Evolutionary conservation across 768 basidiomycete genomes (phyloP), one percentile per base, ranked within the genome.

Genomic region (Leccinum sublutescens): DNA sequence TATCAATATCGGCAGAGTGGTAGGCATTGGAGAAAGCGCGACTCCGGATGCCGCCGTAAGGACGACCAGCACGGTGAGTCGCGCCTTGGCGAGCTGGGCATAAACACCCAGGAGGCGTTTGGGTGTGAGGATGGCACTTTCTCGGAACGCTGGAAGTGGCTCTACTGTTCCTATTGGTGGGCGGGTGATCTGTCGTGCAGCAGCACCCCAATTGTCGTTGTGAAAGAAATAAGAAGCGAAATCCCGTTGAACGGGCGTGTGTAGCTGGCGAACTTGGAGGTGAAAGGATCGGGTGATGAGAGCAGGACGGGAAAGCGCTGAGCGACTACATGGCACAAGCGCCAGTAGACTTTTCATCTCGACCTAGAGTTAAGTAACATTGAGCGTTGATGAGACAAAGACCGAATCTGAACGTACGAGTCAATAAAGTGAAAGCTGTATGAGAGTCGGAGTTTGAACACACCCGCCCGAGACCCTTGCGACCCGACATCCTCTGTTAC

Each of bases 21-120:
- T 82, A 4, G 93, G 91, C 17, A 94, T 75, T 0, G 97, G 97
- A 2, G 91, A 98, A 19, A 99, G 79, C 1, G 97, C 96, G 45
- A 98, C 91, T 31, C 94, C 89, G 7, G 92, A 88, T 82, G 96
- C 91, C 27, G 96, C 86, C 12, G 92, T 93, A 47, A 99, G 80
- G 2, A 92, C 89, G 62, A 95, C 87, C 56, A 98, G 81, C 8
- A 85, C 78, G 17, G 91, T 91, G 29, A 99, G 85, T 6, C 88
- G 87, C 2, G 87, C 77, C 69, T 98, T 98, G 27, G 94, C 84
- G 2, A 98, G 84, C 66, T 95, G 87, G 7, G 79, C 76, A 71
- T 98, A 98, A 48, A 90, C 72, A 59, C 80, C 82, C 36, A 89
- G 66, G 5, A 91, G 79, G 25, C 79, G 79, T 5, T 70, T 67